A percentile compares a stretch with the other conserved stretches of the same genome.
phyloP scores from a whole-genome alignment of 108 stramenopile species.

The Cylindrotheca fusiformis region DNA sequence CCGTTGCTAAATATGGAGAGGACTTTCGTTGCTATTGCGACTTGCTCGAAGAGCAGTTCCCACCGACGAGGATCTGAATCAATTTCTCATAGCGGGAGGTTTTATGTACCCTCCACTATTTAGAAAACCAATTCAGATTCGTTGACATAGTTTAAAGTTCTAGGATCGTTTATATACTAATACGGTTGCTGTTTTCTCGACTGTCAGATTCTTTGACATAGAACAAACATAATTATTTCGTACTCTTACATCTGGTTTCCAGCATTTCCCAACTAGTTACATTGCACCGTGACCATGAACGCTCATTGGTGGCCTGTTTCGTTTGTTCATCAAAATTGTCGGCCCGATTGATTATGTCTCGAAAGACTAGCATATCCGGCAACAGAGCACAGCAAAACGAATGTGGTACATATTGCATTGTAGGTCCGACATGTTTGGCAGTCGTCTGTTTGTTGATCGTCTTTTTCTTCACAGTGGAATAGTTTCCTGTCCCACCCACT shows the following conservation, averaged over 20 bases:
- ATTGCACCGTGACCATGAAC: not conserved
- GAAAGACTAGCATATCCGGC: not conserved
- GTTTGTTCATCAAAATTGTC: not conserved
- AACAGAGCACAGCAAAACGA: not conserved
- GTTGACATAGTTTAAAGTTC: no score
- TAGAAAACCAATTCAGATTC: no score
- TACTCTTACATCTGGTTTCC: not conserved
- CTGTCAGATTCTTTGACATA: no score
- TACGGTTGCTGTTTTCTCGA: no score
- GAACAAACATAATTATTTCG: no score
- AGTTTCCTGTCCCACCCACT: constrained; percentile 4
- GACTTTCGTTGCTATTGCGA: not conserved
- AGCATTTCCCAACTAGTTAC: not conserved
- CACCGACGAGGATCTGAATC: not conserved
- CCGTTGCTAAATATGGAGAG: not conserved
- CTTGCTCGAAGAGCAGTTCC: not conserved
- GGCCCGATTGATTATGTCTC: not conserved
- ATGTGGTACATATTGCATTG: not conserved
- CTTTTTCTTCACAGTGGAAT: not conserved
- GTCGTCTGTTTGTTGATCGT: not conserved
- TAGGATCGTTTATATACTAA: no score
- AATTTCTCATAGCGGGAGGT: not conserved
- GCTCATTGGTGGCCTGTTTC: not conserved
- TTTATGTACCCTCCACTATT: no score
- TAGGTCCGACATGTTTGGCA: no score